Conservation (phyloP, 768 basidiomycete species). For the Crassisporium funariophilum region DNA sequence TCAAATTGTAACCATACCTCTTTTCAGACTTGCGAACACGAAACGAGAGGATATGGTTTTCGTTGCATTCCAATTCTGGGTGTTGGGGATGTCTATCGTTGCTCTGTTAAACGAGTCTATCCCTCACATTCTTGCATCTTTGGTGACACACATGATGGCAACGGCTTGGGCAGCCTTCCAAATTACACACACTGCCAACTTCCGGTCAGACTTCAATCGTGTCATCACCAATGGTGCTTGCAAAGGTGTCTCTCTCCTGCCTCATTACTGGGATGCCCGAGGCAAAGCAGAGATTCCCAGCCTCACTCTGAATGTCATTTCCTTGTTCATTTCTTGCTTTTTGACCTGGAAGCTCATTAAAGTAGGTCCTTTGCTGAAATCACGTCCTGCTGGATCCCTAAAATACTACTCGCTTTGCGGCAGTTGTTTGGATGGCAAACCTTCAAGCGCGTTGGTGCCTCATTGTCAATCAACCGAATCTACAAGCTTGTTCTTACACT, state of each 20-base stretch:
- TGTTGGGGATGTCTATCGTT: conserved; percentile 74
- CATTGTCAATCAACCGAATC: conserved; percentile 67
- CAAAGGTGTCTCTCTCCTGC: conserved; percentile 51
- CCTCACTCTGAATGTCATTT: conserved; percentile 60
- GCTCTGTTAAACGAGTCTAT: conserved; percentile 78
- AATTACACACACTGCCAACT: conserved; percentile 57
- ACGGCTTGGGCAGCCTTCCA: conserved; percentile 77
- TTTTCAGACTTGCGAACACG: conserved; percentile 62
- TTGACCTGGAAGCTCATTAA: conserved; percentile 77
- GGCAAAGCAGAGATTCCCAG: conserved; percentile 63
- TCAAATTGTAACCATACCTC: conserved; percentile 4
- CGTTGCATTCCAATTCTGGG: conserved; percentile 80
- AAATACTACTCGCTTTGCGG: not conserved
- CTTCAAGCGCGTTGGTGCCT: conserved; percentile 84
- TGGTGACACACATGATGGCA: conserved; percentile 72
- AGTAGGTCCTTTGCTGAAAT: conserved; percentile 36
- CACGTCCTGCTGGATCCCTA: not conserved
- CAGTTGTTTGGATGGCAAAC: conserved; percentile 85
- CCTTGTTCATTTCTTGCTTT: conserved; percentile 60
- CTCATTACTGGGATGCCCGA: conserved; percentile 66
- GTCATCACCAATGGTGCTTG: conserved; percentile 71
- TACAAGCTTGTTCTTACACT: conserved; percentile 73
- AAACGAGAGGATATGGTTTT: conserved; percentile 80
- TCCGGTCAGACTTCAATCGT: conserved; percentile 55
- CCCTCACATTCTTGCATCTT: conserved; percentile 74